A percentile compares a stretch with the other conserved stretches of the same genome.
These are phyloP conservation scores for Monosporascus sp. DNA, from an alignment of 2,329 filamentous ascomycete genomes.

Conservation along the genomic window DNA sequence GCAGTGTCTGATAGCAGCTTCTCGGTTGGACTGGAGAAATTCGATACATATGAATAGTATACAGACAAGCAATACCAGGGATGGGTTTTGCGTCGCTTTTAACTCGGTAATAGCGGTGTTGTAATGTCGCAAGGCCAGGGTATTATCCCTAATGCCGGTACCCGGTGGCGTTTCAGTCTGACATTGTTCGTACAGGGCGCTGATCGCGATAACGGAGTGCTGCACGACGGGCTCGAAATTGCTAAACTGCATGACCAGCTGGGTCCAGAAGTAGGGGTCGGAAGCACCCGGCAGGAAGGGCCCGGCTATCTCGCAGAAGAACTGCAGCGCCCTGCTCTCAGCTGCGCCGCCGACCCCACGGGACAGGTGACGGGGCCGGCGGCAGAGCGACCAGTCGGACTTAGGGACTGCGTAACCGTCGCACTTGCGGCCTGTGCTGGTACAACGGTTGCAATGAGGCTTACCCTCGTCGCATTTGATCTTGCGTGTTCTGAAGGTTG, in stretches of 20 bases:
- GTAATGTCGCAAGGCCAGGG: constrained; percentile 34
- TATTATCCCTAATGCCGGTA: constrained; percentile 14
- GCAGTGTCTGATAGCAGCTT: constrained; percentile 31
- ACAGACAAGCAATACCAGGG: constrained; percentile 34
- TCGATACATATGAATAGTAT: constrained; percentile 40
- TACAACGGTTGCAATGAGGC: constrained; percentile 20
- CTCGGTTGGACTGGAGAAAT: constrained; percentile 31
- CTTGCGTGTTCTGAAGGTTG: constrained; percentile 10
- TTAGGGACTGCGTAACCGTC: constrained; percentile 22
- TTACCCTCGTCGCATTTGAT: constrained; percentile 24
- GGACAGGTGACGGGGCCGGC: constrained; percentile 29
- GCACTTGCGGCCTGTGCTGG: constrained; percentile 24
- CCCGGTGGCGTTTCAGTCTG: constrained; percentile 4
- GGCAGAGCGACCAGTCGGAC: constrained; percentile 22
- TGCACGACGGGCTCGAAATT: constrained; percentile 31
- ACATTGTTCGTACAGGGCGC: constrained; percentile 32
- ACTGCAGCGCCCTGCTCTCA: constrained; percentile 30
- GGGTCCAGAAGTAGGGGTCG: constrained; percentile 37
- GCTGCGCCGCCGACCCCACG: constrained; percentile 15
- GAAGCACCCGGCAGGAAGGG: constrained; percentile 30
- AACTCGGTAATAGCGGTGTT: constrained; percentile 34
- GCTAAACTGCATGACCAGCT: constrained; percentile 32
- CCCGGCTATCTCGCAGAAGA: constrained; percentile 32
- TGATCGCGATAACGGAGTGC: constrained; percentile 35
- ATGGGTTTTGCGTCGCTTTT: constrained; percentile 23